Evolutionary conservation across 2,329 filamentous ascomycete species (phyloP).

Genomic region (Pseudogymnoascus sp.): DNA sequence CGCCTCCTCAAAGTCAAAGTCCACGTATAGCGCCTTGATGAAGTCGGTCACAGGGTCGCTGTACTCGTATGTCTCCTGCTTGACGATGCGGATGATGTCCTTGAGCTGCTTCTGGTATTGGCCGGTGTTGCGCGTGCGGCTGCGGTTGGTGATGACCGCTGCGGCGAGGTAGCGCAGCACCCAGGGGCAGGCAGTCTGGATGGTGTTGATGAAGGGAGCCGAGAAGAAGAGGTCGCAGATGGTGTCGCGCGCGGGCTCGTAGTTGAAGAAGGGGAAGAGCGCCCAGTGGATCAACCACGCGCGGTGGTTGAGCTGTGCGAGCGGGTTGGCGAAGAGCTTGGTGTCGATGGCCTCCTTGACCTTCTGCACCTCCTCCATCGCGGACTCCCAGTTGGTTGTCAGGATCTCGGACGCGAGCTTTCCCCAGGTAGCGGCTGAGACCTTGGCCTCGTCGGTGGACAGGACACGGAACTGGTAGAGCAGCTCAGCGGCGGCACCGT

Average conservation of each 20-base stretch:
- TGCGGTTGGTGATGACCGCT: conserved; percentile 89
- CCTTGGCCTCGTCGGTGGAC: conserved; percentile 97
- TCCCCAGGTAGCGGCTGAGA: conserved; percentile 91
- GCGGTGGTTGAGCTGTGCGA: conserved; percentile 91
- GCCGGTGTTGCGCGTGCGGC: conserved; percentile 69
- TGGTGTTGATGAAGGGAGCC: conserved; percentile 96
- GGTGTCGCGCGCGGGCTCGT: conserved; percentile 80
- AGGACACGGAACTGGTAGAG: conserved; percentile 97
- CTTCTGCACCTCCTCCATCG: conserved; percentile 83
- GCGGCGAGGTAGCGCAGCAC: conserved; percentile 88
- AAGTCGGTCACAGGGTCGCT: conserved; percentile 93
- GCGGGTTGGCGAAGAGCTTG: conserved; percentile 90
- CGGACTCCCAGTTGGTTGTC: conserved; percentile 88
- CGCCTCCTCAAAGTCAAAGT: conserved; percentile 95
- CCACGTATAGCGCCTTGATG: conserved; percentile 88
- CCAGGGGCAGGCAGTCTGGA: conserved; percentile 97
- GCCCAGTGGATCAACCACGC: conserved; percentile 98
- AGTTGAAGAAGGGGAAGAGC: conserved; percentile 98
- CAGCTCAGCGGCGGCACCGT: conserved; percentile 79
- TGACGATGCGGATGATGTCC: conserved; percentile 89
- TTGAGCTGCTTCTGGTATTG: conserved; percentile 98
- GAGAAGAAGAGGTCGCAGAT: conserved; percentile 97
- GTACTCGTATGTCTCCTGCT: conserved; percentile 98
- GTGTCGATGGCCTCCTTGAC: conserved; percentile 89
- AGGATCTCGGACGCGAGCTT: conserved; percentile 96